Evolutionary conservation across 164 flowering plant species (phyloP).

Genomic region (Dillenia suffruticosa): DNA sequence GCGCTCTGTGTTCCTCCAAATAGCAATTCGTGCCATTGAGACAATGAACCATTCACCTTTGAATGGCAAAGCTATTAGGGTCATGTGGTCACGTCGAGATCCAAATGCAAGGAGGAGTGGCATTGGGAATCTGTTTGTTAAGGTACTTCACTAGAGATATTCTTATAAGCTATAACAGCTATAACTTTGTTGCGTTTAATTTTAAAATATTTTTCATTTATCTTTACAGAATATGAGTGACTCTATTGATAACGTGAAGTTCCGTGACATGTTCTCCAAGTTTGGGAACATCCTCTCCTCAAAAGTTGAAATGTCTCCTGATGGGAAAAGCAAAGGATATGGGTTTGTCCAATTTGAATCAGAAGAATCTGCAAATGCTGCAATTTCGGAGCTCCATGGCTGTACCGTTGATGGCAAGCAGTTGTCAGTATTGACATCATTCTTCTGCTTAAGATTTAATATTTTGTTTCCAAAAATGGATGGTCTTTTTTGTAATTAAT

Average conservation of each 20-base stretch:
- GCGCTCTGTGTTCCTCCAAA: not conserved
- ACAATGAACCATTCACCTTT: slow-evolving; percentile 48
- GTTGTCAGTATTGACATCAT: slow-evolving; percentile 35
- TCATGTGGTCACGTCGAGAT: slow-evolving; percentile 70
- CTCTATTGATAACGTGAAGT: slow-evolving; percentile 46
- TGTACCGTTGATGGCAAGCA: slow-evolving; percentile 47
- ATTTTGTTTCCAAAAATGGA: not conserved
- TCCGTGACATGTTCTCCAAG: slow-evolving; percentile 57
- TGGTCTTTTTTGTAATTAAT: not conserved
- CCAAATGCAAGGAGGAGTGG: slow-evolving; percentile 75
- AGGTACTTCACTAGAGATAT: slow-evolving; percentile 34
- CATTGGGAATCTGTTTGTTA: slow-evolving; percentile 77
- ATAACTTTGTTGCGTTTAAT: not conserved
- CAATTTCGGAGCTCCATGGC: slow-evolving; percentile 60
- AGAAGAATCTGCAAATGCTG: slow-evolving; percentile 65
- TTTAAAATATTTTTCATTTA: slow-evolving; percentile 4
- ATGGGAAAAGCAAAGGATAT: slow-evolving; percentile 84
- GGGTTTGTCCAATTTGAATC: slow-evolving; percentile 89
- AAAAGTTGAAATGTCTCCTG: slow-evolving; percentile 62
- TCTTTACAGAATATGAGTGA: slow-evolving; percentile 61
- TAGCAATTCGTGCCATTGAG: slow-evolving; percentile 69
- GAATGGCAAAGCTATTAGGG: slow-evolving; percentile 66
- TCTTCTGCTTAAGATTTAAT: not conserved
- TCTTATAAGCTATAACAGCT: not conserved
- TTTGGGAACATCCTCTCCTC: slow-evolving; percentile 76